Percentiles rank a stretch among this genome's conserved stretches.
These are phyloP conservation scores for Rhodotorula toruloides DNA, from an alignment of 768 basidiomycete genomes.

Conservation along the genomic window DNA sequence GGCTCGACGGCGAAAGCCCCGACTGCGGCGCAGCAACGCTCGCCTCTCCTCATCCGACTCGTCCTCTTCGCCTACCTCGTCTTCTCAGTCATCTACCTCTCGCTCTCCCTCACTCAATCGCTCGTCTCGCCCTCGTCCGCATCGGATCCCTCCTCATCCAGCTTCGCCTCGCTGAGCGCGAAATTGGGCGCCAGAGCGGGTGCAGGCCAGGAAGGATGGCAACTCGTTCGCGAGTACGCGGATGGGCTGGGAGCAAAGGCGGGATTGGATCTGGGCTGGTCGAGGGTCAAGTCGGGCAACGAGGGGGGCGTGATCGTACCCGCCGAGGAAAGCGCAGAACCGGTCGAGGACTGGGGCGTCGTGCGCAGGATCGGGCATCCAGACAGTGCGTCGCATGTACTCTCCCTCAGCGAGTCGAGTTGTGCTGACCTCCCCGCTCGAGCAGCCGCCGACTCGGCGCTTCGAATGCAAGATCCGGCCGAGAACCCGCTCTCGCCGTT, in stretches of 20 bases:
- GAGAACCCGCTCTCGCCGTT: slow-evolving; percentile 39
- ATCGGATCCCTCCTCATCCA: not conserved
- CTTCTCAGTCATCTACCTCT: slow-evolving; percentile 37
- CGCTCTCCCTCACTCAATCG: not conserved
- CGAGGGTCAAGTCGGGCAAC: not conserved
- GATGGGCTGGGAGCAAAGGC: slow-evolving; percentile 26
- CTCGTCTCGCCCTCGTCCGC: not conserved
- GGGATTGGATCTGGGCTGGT: slow-evolving; percentile 11
- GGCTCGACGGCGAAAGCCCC: slow-evolving; percentile 3
- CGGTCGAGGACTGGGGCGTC: slow-evolving; percentile 15
- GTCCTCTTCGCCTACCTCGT: slow-evolving; percentile 35
- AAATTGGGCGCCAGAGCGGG: not conserved
- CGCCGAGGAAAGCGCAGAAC: not conserved
- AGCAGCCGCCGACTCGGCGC: not conserved
- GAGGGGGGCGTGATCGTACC: not conserved
- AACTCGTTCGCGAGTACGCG: slow-evolving; percentile 25
- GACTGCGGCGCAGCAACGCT: slow-evolving; percentile 11
- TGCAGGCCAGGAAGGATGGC: slow-evolving; percentile 20
- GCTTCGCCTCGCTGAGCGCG: not conserved
- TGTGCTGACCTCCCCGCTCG: not conserved
- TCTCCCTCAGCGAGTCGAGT: no score
- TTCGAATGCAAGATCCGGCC: slow-evolving; percentile 6
- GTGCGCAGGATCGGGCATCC: slow-evolving; percentile 29
- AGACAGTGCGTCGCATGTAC: slow-evolving; percentile 8
- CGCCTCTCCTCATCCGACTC: slow-evolving; percentile 29